A percentile compares a stretch with the other conserved stretches of the same genome.
Evolutionary conservation across 768 basidiomycete genomes (phyloP).

Genomic region (Boletus subparvulus): DNA sequence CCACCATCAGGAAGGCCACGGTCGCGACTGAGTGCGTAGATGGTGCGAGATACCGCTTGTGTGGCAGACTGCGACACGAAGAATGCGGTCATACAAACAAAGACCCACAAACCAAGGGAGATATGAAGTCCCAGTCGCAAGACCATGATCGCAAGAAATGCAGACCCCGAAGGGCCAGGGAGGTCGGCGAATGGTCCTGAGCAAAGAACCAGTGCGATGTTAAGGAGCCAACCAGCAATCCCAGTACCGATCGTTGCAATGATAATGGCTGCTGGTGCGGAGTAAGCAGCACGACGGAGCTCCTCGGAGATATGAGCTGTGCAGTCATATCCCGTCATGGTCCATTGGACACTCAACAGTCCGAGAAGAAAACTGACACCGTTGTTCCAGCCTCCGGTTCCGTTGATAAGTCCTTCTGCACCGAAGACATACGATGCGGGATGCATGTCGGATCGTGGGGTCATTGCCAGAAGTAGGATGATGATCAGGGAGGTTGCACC

Average conservation of each 20-base stretch:
- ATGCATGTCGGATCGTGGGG: constrained; percentile 53
- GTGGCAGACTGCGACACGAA: constrained; percentile 50
- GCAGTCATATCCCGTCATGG: constrained; percentile 38
- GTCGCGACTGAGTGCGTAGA: constrained; percentile 61
- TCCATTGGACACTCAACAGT: constrained; percentile 48
- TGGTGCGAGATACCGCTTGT: constrained; percentile 56
- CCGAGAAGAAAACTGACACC: constrained; percentile 48
- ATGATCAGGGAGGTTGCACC: constrained; percentile 42
- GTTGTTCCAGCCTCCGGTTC: constrained; percentile 41
- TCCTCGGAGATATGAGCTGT: constrained; percentile 40
- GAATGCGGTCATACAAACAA: constrained; percentile 64
- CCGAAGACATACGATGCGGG: constrained; percentile 58
- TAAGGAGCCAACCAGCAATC: constrained; percentile 62
- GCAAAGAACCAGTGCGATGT: constrained; percentile 61
- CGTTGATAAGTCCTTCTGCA: constrained; percentile 38
- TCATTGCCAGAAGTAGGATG: constrained; percentile 44
- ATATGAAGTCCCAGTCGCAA: constrained; percentile 51
- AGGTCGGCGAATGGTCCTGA: constrained; percentile 49
- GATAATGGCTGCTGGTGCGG: constrained; percentile 45
- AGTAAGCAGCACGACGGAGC: constrained; percentile 51
- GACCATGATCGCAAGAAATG: constrained; percentile 58
- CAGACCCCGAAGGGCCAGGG: constrained; percentile 52
- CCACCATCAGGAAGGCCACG: constrained; percentile 56
- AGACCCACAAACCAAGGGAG: constrained; percentile 54
- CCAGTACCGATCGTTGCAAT: constrained; percentile 47